Conservation (phyloP, 75 land plant species). For the Sequoiadendron giganteum region DNA sequence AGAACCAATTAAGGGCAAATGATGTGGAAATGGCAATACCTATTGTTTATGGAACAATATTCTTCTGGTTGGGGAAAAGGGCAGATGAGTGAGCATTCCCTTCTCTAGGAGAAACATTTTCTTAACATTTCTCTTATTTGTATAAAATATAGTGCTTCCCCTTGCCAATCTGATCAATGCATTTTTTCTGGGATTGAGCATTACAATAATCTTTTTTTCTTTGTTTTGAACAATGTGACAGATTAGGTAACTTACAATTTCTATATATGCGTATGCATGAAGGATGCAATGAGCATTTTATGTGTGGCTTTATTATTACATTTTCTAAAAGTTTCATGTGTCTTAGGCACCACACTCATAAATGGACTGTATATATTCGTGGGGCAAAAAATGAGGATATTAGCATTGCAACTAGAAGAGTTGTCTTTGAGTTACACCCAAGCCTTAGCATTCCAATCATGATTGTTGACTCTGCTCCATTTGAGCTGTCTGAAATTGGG, state of each 20-base stretch:
- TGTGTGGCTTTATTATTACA: background rate
- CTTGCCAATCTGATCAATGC: background rate
- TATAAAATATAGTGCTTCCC: background rate
- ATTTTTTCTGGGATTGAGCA: background rate
- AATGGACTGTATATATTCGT: conserved; percentile 85
- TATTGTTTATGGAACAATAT: conserved; percentile 79
- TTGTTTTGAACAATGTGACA: background rate
- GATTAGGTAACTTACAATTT: background rate
- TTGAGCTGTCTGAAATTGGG: conserved; percentile 80
- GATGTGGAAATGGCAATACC: conserved; percentile 65
- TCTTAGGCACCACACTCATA: conserved; percentile 70
- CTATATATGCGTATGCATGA: background rate
- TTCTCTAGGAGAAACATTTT: background rate
- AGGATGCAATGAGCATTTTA: background rate
- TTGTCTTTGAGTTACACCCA: conserved; percentile 84
- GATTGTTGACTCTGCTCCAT: conserved; percentile 71
- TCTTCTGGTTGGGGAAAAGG: conserved; percentile 93
- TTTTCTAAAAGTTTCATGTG: background rate
- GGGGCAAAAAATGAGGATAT: conserved; percentile 82
- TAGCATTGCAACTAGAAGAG: conserved; percentile 66
- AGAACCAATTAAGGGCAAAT: conserved; percentile 1
- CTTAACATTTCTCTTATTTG: background rate
- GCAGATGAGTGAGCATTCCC: conserved; percentile 82
- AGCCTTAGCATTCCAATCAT: conserved; percentile 90
- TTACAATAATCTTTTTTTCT: background rate